Base-by-base conservation (phyloP, 2,329 filamentous ascomycete species). In the Venturia asperata region DNA sequence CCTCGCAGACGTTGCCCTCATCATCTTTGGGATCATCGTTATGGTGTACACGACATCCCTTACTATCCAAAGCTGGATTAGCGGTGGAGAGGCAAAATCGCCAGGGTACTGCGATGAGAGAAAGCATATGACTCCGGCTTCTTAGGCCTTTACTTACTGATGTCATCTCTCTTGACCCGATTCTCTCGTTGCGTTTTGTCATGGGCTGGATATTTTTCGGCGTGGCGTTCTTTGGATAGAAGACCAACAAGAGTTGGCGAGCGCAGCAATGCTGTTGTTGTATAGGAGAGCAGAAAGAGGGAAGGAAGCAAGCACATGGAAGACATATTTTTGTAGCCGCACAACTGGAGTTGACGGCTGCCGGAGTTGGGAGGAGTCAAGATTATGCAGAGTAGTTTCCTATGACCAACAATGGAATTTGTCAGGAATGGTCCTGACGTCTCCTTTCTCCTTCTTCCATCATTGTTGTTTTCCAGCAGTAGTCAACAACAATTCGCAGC, bases 1-100 rank as follows among this genome's bases (percentile, higher is more conserved):
- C 68, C 77, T 83, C 17, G 81, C 87, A 6, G 93, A 99, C 71
- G 80, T 97, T 49, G 69, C 80, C 0, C 85, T 99, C 43, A 89
- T 91, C 71, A 79, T 92, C 66, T 91, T 97, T 71, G 94, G 94
- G 9, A 78, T 92, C 64, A 76, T 92, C 21, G 91, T 91, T 70
- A 99, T 97, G 89, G 84, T 85, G 6, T 99, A 99, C 76, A 96
- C 94, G 0, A 97, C 94, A 0, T 82, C 83, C 43, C 80, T 97
- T 71, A 99, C 94, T 0, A 80, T 97, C 61, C 83, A 88, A 73
- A 95, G 90, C 76, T 99, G 94, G 95, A 85, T 90, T 7, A 82
- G 80, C 62, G 85, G 86, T 5, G 75, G 76, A 21, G 71, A 74
- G n/a, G 76, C 76, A 4, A 81, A 81, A 68, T 71, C 80, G 15